Base-by-base conservation (phyloP, 1,284 basidiomycete species). In the Pseudozyma flocculosa region DNA sequence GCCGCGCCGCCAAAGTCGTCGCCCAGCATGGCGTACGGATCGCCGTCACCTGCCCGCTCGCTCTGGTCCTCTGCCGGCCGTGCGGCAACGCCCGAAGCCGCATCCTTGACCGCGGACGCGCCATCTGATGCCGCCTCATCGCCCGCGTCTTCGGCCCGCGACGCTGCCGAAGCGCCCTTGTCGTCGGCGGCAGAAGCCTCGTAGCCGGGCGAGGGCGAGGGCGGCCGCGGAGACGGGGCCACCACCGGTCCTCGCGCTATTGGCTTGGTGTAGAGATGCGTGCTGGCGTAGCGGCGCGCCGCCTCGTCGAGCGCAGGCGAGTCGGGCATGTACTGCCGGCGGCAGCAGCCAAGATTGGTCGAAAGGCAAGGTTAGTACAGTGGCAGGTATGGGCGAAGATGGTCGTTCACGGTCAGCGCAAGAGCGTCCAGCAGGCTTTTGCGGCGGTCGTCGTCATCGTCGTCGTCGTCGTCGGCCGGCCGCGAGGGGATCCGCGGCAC, bases 231-330 rank as follows among this genome's bases (percentile, higher is more conserved):
- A 26, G 39, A 18, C 17, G 40, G 10, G 11, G 43, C 36, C 2
- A 18, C 32, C 18, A 65, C 42, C 0, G 62, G 62, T 1, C 34
- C 62, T 15, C 57, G 44, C 0, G 40, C 39, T 1, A 60, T 43
- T 1, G 70, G 70, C 43, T 66, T 65, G 9, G 56, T 55, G 44
- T 75, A 70, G n/a, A 76, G 36, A 41, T 76, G 74, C 0, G 56
- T 26, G 30, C 61, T 62, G 1, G 74, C 73, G 39, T 69, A 61
- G 10, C 58, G 38, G 2, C 68, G 44, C 3, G 75, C 68, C 9
- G 49, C 48, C 37, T 69, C 68, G 40, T 74, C 73, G 14, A 76
- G 42, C 2, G 72, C 75, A 0, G 62, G 57, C 5, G 62, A 66
- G 32, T 72, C 70, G 0, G 72, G 65, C 13, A 73, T 43, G 41